These are phyloP conservation scores for Pseudocercospora fuligena DNA, from an alignment of 2,329 filamentous ascomycete genomes.

Conservation along the genomic window DNA sequence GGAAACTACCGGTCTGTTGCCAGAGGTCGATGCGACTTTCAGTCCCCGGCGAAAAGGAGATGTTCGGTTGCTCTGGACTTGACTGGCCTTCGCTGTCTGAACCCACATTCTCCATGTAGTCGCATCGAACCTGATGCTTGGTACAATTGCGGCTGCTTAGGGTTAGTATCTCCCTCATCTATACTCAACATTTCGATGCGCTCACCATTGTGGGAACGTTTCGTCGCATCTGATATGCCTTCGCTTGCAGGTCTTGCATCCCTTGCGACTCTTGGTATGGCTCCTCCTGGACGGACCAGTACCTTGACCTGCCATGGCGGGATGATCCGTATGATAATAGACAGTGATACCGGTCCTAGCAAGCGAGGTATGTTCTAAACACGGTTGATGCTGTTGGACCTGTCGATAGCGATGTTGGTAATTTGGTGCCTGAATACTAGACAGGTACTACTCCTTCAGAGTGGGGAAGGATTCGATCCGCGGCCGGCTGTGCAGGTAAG, in stretches of 20 bases:
- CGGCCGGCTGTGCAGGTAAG: conserved; percentile 8
- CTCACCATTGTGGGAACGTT: conserved; percentile 94
- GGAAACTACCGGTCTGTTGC: conserved; percentile 82
- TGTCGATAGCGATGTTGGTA: not conserved
- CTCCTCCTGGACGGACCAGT: conserved; percentile 88
- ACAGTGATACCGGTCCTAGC: not conserved
- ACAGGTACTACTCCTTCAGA: conserved; percentile 1
- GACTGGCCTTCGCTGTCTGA: conserved; percentile 62
- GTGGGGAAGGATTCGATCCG: conserved; percentile 7
- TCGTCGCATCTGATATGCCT: conserved; percentile 98
- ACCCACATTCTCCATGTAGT: conserved; percentile 87
- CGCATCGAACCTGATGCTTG: conserved; percentile 97
- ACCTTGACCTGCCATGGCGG: conserved; percentile 83
- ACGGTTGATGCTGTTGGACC: not conserved
- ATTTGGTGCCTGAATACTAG: conserved; percentile 5
- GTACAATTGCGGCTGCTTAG: conserved; percentile 85
- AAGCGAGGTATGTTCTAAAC: not conserved
- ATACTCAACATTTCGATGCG: not conserved
- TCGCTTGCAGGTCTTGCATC: conserved; percentile 96
- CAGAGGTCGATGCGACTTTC: conserved; percentile 81
- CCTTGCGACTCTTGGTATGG: conserved; percentile 98
- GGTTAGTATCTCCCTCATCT: conserved; percentile 6
- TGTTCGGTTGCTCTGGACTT: conserved; percentile 61
- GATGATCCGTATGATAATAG: conserved; percentile 1
- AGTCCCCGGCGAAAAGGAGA: conserved; percentile 86